phyloP scores from a whole-genome alignment of 768 basidiomycete genomes.

The Boletus rufocinnamomeus region DNA sequence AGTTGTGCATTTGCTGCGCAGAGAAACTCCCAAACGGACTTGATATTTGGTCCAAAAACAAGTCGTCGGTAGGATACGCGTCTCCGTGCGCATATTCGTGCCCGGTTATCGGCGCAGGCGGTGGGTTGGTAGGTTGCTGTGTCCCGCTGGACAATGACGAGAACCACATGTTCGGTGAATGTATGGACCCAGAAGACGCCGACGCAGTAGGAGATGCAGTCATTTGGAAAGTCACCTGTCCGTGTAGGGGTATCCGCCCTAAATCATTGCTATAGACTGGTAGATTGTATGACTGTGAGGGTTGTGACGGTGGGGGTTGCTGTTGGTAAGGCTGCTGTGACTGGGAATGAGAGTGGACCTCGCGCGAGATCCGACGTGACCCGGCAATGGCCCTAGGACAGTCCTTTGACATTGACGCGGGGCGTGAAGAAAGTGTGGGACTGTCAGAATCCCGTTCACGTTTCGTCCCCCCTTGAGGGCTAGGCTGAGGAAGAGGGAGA shows the following conservation, averaged over 20 bases:
- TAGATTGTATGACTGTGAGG: conserved; percentile 35
- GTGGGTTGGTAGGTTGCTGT: not conserved
- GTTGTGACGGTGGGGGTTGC: conserved; percentile 17
- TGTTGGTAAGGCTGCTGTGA: conserved; percentile 15
- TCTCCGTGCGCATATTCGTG: conserved; percentile 6
- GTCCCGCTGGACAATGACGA: conserved; percentile 8
- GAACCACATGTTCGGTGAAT: conserved; percentile 25
- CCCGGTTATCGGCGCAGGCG: conserved; percentile 1
- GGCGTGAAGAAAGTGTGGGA: conserved; percentile 27
- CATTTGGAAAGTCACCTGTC: conserved; percentile 23
- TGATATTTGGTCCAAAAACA: conserved; percentile 26
- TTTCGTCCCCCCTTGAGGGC: conserved; percentile 54
- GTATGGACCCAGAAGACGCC: conserved; percentile 4
- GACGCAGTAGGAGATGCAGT: not conserved
- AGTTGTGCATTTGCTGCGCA: conserved; percentile 1
- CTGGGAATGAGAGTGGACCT: conserved; percentile 17
- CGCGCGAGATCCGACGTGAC: conserved; percentile 38
- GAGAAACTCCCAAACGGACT: conserved; percentile 11
- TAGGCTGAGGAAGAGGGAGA: conserved; percentile 61
- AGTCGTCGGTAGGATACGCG: conserved; percentile 23
- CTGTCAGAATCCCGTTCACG: conserved; percentile 64
- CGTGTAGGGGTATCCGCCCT: conserved; percentile 52
- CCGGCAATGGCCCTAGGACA: conserved; percentile 36
- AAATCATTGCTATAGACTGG: conserved; percentile 61
- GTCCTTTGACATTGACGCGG: conserved; percentile 14